Percentiles rank a stretch among this genome's conserved stretches.
Evolutionary conservation across 345 rosid genomes (phyloP).

Genomic region (Dipteronia dyeriana): DNA sequence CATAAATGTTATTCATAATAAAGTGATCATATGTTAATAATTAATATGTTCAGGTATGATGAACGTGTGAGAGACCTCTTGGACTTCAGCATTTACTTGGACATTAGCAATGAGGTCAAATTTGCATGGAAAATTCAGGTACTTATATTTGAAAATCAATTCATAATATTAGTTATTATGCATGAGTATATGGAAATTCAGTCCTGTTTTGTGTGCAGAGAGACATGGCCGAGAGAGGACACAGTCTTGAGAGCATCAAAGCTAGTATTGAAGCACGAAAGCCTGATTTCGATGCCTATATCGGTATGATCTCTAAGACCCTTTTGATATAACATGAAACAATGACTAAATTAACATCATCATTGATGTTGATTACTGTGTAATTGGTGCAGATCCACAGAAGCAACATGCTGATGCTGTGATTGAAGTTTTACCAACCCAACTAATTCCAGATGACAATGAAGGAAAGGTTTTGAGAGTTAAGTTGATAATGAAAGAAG

Average conservation of each 20-base stretch:
- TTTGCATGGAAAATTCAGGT: conserved; percentile 95
- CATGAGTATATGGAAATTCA: background rate
- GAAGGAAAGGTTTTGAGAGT: conserved; percentile 95
- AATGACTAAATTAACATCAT: too few relatives aligned
- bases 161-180: background rate
- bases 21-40: too few relatives aligned
- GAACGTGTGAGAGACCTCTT: conserved; percentile 77
- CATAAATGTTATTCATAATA: too few relatives aligned
- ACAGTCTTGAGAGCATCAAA: conserved; percentile 97
- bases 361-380: too few relatives aligned
- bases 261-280: conserved; percentile 97
- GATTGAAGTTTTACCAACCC: conserved; percentile 88
- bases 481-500: conserved; percentile 94
- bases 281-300: conserved; percentile 93
- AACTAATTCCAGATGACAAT: conserved; percentile 83
- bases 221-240: conserved; percentile 99
- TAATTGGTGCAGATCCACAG: conserved; percentile 70
- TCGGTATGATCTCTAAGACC: conserved; percentile 48
- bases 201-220: conserved; percentile 49
- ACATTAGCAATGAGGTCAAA: conserved; percentile 95
- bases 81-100: conserved; percentile 97
- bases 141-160: too few relatives aligned
- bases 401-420: conserved; percentile 96
- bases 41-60: conserved; percentile 59
- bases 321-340: background rate